Evolutionary conservation across 1,284 basidiomycete species (phyloP), one percentile per base, ranked within the genome.

Genomic region (Inonotus hispidus): DNA sequence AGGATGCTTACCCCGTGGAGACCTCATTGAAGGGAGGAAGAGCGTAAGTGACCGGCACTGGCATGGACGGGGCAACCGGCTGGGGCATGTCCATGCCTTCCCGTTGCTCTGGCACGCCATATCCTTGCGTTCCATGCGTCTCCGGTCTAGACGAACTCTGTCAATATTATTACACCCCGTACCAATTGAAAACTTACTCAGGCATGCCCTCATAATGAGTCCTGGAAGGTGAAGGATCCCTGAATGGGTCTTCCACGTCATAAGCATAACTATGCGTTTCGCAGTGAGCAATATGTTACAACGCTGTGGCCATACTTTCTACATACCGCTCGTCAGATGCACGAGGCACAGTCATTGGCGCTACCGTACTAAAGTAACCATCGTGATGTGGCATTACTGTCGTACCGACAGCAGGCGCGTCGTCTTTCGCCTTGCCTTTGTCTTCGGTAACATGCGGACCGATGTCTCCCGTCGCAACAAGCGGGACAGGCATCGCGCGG

Each of bases 121-220:
- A 54, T 13, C 27, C 53, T 32, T 35, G 25, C 16, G 10, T 52
- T n/a, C 23, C 32, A 35, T 23, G 32, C 10, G 27, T 39, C 16
- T 23, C 38, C n/a, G 38, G 38, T 19, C 29, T 54, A 21, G 13
- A 35, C 13, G 32, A 4, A 32, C 25, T 35, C 29, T 54, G 7
- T 10, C 14, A 11, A 19, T 16, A 32, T 6, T 2, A 3, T 41
- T 38, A 64, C 37, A 64, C 53, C 49, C 16, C 37, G 14, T 25
- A 16, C 14, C 7, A 53, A 41, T 1, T 7, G 29, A 25, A 14
- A 29, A 47, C 27, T 43, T 54, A 60, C 49, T 64, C 52, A 38
- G 56, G 61, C 60, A 62, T 52, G 13, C 8, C 25, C 39, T 49
- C 46, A 6, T 56, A 49, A 25, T 72, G 65, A 7, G 52, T 63